Conservation (phyloP, 768 basidiomycete genomes). For the Xanthoconium stramineum region DNA sequence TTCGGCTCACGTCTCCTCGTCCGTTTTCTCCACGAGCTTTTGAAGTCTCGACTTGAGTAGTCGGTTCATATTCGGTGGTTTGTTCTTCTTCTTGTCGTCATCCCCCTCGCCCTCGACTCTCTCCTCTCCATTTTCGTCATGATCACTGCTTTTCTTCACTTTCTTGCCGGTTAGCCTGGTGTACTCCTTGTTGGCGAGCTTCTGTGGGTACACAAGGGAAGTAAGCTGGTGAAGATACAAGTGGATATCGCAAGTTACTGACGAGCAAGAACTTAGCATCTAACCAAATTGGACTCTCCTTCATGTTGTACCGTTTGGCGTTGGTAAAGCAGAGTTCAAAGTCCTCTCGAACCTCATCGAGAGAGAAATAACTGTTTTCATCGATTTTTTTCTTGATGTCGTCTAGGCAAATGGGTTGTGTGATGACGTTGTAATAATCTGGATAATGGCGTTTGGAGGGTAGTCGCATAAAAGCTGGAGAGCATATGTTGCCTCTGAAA, state of each 20-base stretch:
- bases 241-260: conserved; percentile 26
- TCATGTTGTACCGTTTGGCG: conserved; percentile 78
- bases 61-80: conserved; percentile 60
- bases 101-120: conserved; percentile 42
- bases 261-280: conserved; percentile 84
- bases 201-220: conserved; percentile 32
- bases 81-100: conserved; percentile 47
- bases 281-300: conserved; percentile 72
- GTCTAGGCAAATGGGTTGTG: conserved; percentile 80
- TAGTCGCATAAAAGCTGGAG: conserved; percentile 62
- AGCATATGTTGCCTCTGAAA: conserved; percentile 60
- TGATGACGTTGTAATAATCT: conserved; percentile 83
- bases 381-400: conserved; percentile 84
- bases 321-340: conserved; percentile 79
- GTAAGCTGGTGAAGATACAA: conserved; percentile 1
- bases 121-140: conserved; percentile 39
- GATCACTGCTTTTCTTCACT: conserved; percentile 36
- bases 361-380: conserved; percentile 51
- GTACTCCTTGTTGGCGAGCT: conserved; percentile 46
- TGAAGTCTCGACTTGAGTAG: conserved; percentile 66
- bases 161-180: conserved; percentile 42
- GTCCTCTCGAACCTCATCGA: conserved; percentile 66
- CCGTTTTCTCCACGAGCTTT: conserved; percentile 71
- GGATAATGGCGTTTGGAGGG: conserved; percentile 73
- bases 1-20: conserved; percentile 54